Evolutionary conservation across 1,139 yeast genomes (phyloP).

Genomic region (Pichia sp.): DNA sequence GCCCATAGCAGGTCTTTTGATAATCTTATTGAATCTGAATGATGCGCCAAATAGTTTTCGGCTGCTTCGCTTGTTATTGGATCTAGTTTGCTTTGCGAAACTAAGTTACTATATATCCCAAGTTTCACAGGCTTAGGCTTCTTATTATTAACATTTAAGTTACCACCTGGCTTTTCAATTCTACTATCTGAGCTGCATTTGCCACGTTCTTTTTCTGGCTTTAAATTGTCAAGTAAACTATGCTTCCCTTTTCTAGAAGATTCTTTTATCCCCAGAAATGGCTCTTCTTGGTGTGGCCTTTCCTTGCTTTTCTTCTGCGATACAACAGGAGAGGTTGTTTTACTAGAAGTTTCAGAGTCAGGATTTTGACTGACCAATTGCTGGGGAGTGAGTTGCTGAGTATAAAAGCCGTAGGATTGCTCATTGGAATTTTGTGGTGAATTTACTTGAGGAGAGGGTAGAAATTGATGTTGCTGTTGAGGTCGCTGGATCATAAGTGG

Average conservation of each 20-base stretch:
- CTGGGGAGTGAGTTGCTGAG: neutral
- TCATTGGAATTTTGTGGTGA: neutral
- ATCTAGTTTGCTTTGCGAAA: neutral
- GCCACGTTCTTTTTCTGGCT: neutral
- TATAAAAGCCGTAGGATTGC: neutral
- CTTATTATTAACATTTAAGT: too few species aligned
- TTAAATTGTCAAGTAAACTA: neutral
- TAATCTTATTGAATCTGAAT: neutral
- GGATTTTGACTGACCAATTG: neutral
- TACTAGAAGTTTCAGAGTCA: neutral
- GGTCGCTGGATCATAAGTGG: neutral
- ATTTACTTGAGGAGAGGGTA: neutral
- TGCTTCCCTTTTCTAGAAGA: neutral
- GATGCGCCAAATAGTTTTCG: neutral
- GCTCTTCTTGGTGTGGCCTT: neutral
- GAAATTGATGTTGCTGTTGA: neutral
- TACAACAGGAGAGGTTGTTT: neutral
- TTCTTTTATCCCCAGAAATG: neutral
- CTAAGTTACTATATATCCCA: neutral
- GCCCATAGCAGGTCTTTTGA: slow-evolving; percentile 5
- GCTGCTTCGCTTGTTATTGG: neutral
- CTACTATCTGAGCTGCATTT: neutral
- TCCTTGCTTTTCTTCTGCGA: neutral
- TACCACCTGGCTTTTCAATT: neutral
- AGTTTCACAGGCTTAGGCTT: neutral